Evolutionary conservation across 139 green algal genomes (phyloP).

Genomic region (Closterium sp.): DNA sequence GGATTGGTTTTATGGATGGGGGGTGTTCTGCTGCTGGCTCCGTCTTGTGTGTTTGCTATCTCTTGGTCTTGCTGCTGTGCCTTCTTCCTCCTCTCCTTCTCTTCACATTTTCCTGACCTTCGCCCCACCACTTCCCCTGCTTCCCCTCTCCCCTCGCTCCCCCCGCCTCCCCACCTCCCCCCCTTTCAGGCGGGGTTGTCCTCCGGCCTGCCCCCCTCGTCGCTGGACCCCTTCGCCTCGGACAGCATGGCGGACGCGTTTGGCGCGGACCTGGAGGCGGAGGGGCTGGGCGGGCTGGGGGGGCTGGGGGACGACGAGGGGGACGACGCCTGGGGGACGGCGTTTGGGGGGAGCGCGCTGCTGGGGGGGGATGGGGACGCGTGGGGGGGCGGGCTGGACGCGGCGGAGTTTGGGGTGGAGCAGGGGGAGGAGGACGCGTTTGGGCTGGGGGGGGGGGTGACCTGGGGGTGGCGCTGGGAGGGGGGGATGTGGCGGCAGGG

Average conservation of each 20-base stretch:
- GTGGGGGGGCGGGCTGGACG: constrained; percentile 34
- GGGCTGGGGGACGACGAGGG: neutral
- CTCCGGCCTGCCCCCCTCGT: neutral
- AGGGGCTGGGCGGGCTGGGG: neutral
- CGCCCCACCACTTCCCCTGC: neutral
- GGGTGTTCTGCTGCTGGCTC: too few species aligned
- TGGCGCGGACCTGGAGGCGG: neutral
- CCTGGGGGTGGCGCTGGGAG: constrained; percentile 1
- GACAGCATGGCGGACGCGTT: neutral
- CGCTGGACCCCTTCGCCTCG: neutral
- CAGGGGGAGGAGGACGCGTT: constrained; percentile 30
- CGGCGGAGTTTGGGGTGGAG: constrained; percentile 32
- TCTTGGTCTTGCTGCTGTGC: too few species aligned
- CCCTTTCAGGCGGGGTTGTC: neutral
- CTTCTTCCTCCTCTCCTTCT: too few species aligned
- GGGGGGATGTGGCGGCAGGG: neutral
- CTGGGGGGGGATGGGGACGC: constrained; percentile 15
- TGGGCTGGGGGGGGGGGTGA: constrained; percentile 28
- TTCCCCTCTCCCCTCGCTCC: neutral
- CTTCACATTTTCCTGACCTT: neutral
- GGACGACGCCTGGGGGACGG: constrained; percentile 22
- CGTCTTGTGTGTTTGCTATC: too few species aligned
- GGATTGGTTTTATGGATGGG: too few species aligned
- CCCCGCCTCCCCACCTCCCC: neutral
- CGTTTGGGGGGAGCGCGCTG: constrained; percentile 11